These are phyloP conservation scores for Coemansia sp. DNA, from an alignment of 192 early-diverging fungal species.

Conservation along the genomic window DNA sequence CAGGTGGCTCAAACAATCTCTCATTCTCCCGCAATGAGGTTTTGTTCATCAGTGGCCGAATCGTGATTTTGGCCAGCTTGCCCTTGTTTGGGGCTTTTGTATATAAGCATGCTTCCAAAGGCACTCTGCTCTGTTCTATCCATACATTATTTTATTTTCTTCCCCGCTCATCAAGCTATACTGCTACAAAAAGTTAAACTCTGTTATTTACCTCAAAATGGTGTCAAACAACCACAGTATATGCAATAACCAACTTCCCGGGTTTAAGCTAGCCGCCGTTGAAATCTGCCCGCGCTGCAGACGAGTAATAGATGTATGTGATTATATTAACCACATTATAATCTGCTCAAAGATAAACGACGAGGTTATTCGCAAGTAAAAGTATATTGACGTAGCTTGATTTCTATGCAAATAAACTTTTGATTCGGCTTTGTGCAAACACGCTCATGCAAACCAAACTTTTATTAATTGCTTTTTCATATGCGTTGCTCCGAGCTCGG, in stretches of 20 bases:
- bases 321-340: not conserved
- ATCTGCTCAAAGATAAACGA: not conserved
- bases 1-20: too few species aligned
- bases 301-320: not conserved
- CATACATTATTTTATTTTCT: too few species aligned
- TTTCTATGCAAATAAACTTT: not conserved
- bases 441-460: not conserved
- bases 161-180: not conserved
- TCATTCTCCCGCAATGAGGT: not conserved
- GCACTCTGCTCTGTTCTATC: too few species aligned
- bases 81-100: too few species aligned
- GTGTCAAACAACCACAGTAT: not conserved
- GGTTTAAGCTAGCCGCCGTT: not conserved
- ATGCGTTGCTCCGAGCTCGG: not conserved
- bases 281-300: not conserved
- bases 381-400: not conserved
- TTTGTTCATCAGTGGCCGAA: not conserved
- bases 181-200: not conserved
- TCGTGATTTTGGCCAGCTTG: too few species aligned
- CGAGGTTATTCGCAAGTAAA: not conserved
- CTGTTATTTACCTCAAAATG: not conserved
- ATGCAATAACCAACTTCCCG: not conserved
- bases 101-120: too few species aligned
- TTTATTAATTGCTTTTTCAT: conserved; percentile 2
- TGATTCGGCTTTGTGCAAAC: not conserved